These are phyloP conservation scores for Sporothrix curviconia DNA, from an alignment of 2,329 filamentous ascomycete species.

Conservation along the genomic window DNA sequence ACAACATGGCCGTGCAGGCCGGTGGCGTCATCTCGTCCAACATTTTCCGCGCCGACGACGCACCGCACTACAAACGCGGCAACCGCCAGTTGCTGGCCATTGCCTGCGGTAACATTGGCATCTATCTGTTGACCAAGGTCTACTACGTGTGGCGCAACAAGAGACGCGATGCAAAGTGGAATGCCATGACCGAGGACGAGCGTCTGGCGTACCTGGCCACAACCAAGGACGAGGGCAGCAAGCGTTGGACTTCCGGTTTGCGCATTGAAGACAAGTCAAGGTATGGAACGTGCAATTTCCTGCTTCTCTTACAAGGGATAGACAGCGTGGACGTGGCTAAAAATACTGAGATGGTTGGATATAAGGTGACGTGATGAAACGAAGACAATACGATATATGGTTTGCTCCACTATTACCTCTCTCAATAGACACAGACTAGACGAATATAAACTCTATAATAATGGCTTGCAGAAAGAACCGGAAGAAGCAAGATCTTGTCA, in stretches of 20 bases:
- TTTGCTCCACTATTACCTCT: no score
- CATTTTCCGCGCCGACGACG: conserved; percentile 33
- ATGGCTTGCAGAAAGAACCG: no score
- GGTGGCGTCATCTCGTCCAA: conserved; percentile 36
- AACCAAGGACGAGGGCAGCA: conserved; percentile 29
- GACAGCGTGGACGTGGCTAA: no score
- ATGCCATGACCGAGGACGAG: conserved; percentile 27
- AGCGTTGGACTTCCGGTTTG: conserved; percentile 30
- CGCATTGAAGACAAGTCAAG: conserved; percentile 24
- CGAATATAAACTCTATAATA: no score
- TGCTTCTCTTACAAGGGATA: conserved; percentile 9
- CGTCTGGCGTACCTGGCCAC: conserved; percentile 26
- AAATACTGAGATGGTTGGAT: no score
- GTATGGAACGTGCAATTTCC: no score
- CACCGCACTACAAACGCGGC: conserved; percentile 46
- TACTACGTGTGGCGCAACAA: conserved; percentile 32
- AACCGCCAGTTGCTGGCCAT: conserved; percentile 50
- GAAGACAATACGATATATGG: no score
- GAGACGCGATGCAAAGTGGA: conserved; percentile 24
- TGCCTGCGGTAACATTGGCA: conserved; percentile 26
- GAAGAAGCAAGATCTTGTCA: no score
- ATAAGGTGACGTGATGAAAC: no score
- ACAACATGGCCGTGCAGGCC: conserved; percentile 49
- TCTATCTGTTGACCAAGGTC: conserved; percentile 26
- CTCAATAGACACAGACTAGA: no score